Percentiles rank a stretch among this genome's conserved stretches.
These are phyloP conservation scores for Ceratocystis destructans DNA, from an alignment of 2,329 filamentous ascomycete genomes.

Conservation along the genomic window DNA sequence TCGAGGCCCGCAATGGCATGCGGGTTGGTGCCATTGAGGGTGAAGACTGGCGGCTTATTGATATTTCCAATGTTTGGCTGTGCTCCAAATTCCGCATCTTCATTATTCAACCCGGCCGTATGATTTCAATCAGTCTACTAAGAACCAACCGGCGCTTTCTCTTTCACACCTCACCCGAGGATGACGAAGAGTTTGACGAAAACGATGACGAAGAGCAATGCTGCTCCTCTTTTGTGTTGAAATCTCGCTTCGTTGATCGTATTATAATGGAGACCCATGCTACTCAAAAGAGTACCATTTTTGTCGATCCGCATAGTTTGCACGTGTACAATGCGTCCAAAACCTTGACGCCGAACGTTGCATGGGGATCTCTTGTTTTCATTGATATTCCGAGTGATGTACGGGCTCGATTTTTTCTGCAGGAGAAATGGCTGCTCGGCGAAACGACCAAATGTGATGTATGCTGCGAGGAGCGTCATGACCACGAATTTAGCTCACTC, in stretches of 20 bases:
- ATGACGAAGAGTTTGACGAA: constrained; percentile 13
- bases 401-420: neutral
- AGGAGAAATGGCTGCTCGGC: constrained; percentile 17
- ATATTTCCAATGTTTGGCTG: constrained; percentile 13
- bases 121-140: constrained; percentile 9
- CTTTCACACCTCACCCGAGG: constrained; percentile 12
- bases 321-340: neutral
- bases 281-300: constrained; percentile 5
- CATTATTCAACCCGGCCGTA: neutral
- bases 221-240: neutral
- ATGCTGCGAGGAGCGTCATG: constrained; percentile 13
- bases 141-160: constrained; percentile 12
- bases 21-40: constrained; percentile 15
- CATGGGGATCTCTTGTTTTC: constrained; percentile 17
- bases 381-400: constrained; percentile 3
- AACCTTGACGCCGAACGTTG: neutral
- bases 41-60: constrained; percentile 14
- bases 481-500: constrained; percentile 9
- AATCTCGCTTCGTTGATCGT: constrained; percentile 4
- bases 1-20: constrained; percentile 17
- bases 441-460: constrained; percentile 1
- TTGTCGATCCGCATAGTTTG: neutral
- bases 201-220: neutral
- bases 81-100: constrained; percentile 17
- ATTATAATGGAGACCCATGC: neutral